Base-by-base conservation (phyloP, 73 alveolate genomes). In the Durusdinium trenchii region DNA sequence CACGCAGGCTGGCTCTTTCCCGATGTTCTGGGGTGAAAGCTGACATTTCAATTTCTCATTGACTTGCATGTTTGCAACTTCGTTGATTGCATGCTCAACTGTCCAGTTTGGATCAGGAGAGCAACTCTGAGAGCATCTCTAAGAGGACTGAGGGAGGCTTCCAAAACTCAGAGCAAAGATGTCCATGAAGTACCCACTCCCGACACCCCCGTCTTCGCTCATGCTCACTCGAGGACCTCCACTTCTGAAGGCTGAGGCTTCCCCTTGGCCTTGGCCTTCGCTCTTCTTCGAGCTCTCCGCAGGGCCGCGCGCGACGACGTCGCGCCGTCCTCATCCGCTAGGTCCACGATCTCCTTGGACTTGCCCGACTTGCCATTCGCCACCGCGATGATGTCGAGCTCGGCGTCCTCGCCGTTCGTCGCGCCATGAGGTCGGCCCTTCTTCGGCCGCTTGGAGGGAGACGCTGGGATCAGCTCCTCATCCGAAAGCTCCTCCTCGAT, bases 311-410 rank as follows among this genome's bases (percentile, higher is more conserved):
- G 84, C 1, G 84, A 84, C 45, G 48, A 45, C 36, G 46, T 35
- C 42, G 54, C 40, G 6, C 36, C 75, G 46, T 87, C 95, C 23
- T 87, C 95, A 6, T 87, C 95, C 30, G 95, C 95, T 5, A 87
- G 95, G 95, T 87, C 95, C 23, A 87, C 95, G 67, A 87, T 84
- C 38, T 87, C 95, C 20, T 87, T 84, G 60, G 60, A 38, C 67
- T 84, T 86, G 42, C 64, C 64, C 45, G 32, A n/a, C 46, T 40
- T 75, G 50, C 60, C 54, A 3, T 64, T 45, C 35, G 95, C 84
- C 83, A 87, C 95, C 36, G 40, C 79, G 54, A 86, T 62, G 95
- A 87, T 87, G 83, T 87, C 95, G 48, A 87, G 84, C n/a, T 87
- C 95, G 9, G 83, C 84, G 50, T 87, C 84, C 45, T 45, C 67